Evolutionary conservation across 2,329 filamentous ascomycete species (phyloP).

Genomic region (Ceratocystis ficicola): DNA sequence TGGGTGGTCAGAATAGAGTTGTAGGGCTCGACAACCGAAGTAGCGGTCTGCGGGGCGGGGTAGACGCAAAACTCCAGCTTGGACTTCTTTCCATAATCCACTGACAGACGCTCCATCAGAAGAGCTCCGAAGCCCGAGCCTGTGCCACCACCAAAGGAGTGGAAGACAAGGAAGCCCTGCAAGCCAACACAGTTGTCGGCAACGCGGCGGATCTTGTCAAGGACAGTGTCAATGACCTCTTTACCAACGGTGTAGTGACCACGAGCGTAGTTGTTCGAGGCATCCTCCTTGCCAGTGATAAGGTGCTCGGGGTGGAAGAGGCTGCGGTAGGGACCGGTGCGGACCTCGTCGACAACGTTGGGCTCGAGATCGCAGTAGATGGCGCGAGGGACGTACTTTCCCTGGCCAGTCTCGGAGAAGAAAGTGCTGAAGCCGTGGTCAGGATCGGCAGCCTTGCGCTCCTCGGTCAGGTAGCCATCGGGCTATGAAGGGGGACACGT

Average conservation of each 20-base stretch:
- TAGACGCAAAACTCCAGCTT: constrained; percentile 99
- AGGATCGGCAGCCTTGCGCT: constrained; percentile 84
- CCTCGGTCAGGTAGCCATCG: constrained; percentile 96
- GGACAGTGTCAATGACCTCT: constrained; percentile 95
- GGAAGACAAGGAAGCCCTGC: constrained; percentile 98
- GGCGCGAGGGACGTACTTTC: constrained; percentile 96
- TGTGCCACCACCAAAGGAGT: constrained; percentile 98
- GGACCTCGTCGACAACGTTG: constrained; percentile 98
- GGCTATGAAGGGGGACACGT: constrained; percentile 45
- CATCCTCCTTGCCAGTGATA: constrained; percentile 99
- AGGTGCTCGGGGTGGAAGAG: constrained; percentile 97
- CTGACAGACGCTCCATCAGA: constrained; percentile 95
- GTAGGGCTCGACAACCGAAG: constrained; percentile 97
- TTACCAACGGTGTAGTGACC: constrained; percentile 99
- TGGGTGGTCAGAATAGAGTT: constrained; percentile 99
- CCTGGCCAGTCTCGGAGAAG: constrained; percentile 98
- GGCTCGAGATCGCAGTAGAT: constrained; percentile 99
- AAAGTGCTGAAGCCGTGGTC: constrained; percentile 99
- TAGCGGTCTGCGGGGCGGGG: constrained; percentile 91
- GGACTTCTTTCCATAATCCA: constrained; percentile 99
- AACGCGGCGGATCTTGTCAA: constrained; percentile 95
- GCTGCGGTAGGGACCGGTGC: constrained; percentile 88
- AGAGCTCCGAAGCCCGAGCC: constrained; percentile 97
- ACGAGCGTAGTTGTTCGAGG: constrained; percentile 99
- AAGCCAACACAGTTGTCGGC: constrained; percentile 97